Evolutionary conservation across 306 rosid genomes (phyloP).

Genomic region (Nissolia schottii): DNA sequence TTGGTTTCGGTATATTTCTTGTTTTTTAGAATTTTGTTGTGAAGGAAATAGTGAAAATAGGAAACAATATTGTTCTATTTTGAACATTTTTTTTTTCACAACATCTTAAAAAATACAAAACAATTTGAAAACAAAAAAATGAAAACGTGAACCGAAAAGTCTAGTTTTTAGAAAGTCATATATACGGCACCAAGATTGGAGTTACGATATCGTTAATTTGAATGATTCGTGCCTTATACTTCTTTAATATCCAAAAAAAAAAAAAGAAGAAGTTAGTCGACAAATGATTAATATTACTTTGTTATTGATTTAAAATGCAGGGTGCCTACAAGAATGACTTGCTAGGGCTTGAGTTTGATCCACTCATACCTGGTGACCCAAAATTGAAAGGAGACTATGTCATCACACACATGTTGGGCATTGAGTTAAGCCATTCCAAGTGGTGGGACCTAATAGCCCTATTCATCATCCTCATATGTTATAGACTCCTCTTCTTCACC

Average conservation of each 20-base stretch:
- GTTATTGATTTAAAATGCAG: conserved; percentile 24
- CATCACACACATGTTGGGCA: conserved; percentile 41
- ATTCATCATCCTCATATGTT: conserved; percentile 23
- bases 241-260: too few species aligned
- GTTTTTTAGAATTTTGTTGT: too few species aligned
- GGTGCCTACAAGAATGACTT: conserved; percentile 65
- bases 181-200: not conserved
- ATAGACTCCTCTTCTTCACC: conserved; percentile 37
- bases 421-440: conserved; percentile 45
- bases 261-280: not conserved
- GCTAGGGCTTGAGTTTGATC: conserved; percentile 64
- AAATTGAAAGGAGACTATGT: conserved; percentile 43
- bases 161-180: too few species aligned
- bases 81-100: too few species aligned
- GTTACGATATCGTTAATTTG: not conserved
- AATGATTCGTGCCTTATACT: too few species aligned
- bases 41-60: too few species aligned
- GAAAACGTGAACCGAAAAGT: too few species aligned
- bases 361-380: conserved; percentile 39
- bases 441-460: conserved; percentile 64
- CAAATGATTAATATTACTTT: not conserved
- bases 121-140: too few species aligned
- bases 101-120: too few species aligned
- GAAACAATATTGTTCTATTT: too few species aligned
- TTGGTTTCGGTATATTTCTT: too few species aligned